Evolutionary conservation across 225 moss, liverwort and hornwort genomes (phyloP).

Genomic region (Lunularia cruciata): DNA sequence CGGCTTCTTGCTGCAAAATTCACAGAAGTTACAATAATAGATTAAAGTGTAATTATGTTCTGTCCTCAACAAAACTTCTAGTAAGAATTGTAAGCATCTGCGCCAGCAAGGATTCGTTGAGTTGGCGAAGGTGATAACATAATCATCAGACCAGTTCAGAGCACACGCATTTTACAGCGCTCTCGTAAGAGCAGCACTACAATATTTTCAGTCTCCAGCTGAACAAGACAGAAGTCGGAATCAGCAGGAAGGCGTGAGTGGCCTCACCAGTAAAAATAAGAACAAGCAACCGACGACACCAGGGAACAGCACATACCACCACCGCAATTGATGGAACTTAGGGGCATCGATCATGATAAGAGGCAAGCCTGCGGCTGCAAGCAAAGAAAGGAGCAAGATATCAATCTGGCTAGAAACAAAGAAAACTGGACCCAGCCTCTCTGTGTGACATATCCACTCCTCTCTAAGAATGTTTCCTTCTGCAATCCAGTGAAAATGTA

Average conservation of each 20-base stretch:
- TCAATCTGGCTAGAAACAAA: not conserved
- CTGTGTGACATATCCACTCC: not conserved
- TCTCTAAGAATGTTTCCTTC: not conserved
- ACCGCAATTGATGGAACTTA: slow-evolving; percentile 35
- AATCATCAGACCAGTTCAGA: no score
- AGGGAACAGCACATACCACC: slow-evolving; percentile 48
- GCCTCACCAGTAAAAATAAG: slow-evolving; percentile 49
- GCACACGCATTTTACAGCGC: no score
- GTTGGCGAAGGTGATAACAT: no score
- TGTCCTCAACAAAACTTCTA: no score
- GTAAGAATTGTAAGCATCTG: no score
- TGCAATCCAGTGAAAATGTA: not conserved
- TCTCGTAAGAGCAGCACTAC: no score
- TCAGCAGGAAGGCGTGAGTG: no score
- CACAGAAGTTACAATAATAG: not conserved
- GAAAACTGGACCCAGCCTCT: not conserved
- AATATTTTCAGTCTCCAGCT: no score
- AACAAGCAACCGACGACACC: slow-evolving; percentile 39
- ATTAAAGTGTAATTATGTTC: not conserved
- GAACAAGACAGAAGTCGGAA: no score
- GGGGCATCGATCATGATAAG: slow-evolving; percentile 40
- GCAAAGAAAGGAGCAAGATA: not conserved
- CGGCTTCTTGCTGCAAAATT: slow-evolving; percentile 44
- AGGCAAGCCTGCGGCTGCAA: slow-evolving; percentile 47
- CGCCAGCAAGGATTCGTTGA: no score